Conservation (phyloP, 345 rosid species). For the Adansonia digitata region DNA sequence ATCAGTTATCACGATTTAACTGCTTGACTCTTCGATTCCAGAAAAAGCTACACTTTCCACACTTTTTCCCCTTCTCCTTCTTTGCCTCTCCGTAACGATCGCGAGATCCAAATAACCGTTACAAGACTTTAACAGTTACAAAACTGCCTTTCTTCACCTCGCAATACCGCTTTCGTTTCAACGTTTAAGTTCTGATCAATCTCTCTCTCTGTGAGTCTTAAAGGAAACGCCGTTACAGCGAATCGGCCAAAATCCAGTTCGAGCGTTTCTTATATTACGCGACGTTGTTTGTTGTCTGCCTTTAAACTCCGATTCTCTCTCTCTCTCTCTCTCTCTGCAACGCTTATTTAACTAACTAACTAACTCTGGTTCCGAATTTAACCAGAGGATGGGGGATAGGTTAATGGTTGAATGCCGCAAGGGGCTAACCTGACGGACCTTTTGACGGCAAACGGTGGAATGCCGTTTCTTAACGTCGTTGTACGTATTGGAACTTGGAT, state of each 20-base stretch:
- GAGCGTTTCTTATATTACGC: conserved; percentile 44
- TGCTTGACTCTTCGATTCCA: conserved; percentile 20
- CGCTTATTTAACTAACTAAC: conserved; percentile 11
- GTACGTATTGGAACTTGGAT: background rate
- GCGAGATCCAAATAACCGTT: conserved; percentile 36
- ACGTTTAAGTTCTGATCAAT: background rate
- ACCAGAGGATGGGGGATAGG: conserved; percentile 10
- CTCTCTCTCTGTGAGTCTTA: background rate
- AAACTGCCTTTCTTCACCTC: conserved; percentile 10
- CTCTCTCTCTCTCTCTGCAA: background rate
- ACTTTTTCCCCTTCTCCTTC: background rate
- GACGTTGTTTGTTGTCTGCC: conserved; percentile 12
- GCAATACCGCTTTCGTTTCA: background rate
- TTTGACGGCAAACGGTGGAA: background rate
- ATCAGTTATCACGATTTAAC: conserved; percentile 7
- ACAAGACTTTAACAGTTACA: conserved; percentile 34
- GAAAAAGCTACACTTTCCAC: conserved; percentile 11
- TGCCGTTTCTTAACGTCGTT: conserved; percentile 10
- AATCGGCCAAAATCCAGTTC: conserved; percentile 24
- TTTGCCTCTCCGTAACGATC: conserved; percentile 28
- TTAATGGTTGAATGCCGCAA: background rate
- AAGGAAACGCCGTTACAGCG: conserved; percentile 34
- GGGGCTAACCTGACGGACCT: conserved; percentile 15
- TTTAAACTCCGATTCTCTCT: conserved; percentile 16
- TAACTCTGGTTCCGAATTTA: conserved; percentile 30